Percentiles rank a stretch among this genome's conserved stretches.
These are phyloP conservation scores for Plantago elongata DNA, from an alignment of 257 asterid species.

Conservation along the genomic window DNA sequence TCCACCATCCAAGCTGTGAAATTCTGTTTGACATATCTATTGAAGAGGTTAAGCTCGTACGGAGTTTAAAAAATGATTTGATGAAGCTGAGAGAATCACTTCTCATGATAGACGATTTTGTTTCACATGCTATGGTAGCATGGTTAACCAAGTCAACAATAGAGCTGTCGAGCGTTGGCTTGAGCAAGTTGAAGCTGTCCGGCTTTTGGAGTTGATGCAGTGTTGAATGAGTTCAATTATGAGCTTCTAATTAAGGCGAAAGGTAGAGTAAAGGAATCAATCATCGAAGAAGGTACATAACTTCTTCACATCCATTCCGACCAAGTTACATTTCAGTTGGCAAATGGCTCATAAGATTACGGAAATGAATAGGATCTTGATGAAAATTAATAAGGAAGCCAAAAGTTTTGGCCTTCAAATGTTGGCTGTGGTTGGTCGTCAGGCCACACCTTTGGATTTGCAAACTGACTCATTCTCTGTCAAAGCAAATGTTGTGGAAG, in stretches of 20 bases:
- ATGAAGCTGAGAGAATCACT: no score
- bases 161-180: constrained; percentile 20
- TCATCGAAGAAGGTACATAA: background rate
- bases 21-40: constrained; percentile 1
- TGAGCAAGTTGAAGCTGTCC: constrained; percentile 6
- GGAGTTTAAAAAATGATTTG: no score
- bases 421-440: background rate
- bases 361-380: constrained; percentile 4
- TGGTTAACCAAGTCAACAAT: background rate
- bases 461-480: background rate
- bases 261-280: background rate
- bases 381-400: background rate
- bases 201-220: constrained; percentile 16
- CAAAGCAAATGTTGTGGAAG: background rate
- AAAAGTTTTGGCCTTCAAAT: background rate
- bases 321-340: background rate
- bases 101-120: background rate
- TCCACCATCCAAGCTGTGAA: constrained; percentile 4
- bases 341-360: constrained; percentile 15
- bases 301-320: background rate
- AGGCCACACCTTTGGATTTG: no score
- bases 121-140: constrained; percentile 23
- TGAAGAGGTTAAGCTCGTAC: no score
- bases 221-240: constrained; percentile 21
- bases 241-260: background rate